Conservation (phyloP, 2,329 filamentous ascomycete species). For the Exophiala mesophila region DNA sequence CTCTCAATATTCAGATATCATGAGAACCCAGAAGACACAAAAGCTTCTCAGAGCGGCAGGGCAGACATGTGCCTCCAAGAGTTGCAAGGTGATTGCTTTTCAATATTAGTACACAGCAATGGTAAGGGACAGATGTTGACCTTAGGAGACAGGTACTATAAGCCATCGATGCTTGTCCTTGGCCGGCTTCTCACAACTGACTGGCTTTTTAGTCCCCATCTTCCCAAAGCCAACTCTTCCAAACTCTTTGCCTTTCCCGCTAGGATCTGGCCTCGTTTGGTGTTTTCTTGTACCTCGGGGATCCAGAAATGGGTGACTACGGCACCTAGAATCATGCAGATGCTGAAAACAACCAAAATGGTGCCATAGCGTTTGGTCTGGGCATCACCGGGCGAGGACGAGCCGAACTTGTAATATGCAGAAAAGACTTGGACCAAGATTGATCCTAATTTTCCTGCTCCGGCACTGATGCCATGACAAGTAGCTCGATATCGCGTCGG, state of each 20-base stretch:
- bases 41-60: no score
- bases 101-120: no score
- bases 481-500: constrained; percentile 52
- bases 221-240: constrained; percentile 37
- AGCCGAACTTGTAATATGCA: constrained; percentile 37
- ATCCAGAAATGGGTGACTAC: constrained; percentile 39
- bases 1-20: no score
- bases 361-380: constrained; percentile 37
- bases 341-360: constrained; percentile 39
- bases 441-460: constrained; percentile 50
- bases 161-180: not conserved
- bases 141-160: no score
- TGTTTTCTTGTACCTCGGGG: constrained; percentile 34
- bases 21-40: no score
- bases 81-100: no score
- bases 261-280: constrained; percentile 27
- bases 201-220: constrained; percentile 34
- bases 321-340: constrained; percentile 39
- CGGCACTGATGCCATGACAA: constrained; percentile 52
- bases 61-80: no score
- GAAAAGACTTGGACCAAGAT: constrained; percentile 40
- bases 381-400: constrained; percentile 28
- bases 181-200: constrained; percentile 26
- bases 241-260: constrained; percentile 36
- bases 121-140: no score